These are phyloP conservation scores for Colletotrichum sojae DNA, from an alignment of 2,329 filamentous ascomycete species.

Conservation along the genomic window DNA sequence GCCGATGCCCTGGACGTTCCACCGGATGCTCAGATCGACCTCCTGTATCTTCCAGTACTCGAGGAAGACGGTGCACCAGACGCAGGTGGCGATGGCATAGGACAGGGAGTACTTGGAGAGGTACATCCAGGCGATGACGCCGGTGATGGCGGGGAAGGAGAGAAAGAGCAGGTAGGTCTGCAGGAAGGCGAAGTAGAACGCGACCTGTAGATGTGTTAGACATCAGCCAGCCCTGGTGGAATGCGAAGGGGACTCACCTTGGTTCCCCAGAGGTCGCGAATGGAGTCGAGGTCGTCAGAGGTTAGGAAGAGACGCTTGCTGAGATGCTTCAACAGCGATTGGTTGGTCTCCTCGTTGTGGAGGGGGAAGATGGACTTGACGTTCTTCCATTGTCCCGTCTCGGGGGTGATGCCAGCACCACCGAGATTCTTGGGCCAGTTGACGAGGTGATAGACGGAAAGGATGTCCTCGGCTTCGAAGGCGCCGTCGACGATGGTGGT, in stretches of 20 bases:
- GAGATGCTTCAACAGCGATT: conserved; percentile 69
- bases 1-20: conserved; percentile 79
- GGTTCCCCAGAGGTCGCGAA: conserved; percentile 74
- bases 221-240: accelerated
- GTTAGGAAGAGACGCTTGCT: conserved; percentile 67
- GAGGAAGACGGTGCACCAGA: conserved; percentile 82
- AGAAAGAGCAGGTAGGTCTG: conserved; percentile 82
- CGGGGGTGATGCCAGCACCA: conserved; percentile 74
- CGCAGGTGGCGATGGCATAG: conserved; percentile 75
- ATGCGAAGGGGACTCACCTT: conserved; percentile 54
- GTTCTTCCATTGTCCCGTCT: conserved; percentile 70
- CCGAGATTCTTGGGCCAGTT: conserved; percentile 70
- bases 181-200: conserved; percentile 88
- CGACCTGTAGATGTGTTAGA: conserved; percentile 62
- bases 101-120: conserved; percentile 78
- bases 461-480: conserved; percentile 76
- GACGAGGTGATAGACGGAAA: conserved; percentile 79
- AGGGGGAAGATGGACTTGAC: conserved; percentile 74
- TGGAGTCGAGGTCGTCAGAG: conserved; percentile 67
- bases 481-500: conserved; percentile 65
- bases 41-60: conserved; percentile 87
- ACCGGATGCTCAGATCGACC: conserved; percentile 78
- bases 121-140: conserved; percentile 77
- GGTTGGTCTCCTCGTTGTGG: conserved; percentile 71
- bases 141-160: conserved; percentile 77